phyloP scores from a whole-genome alignment of 2,329 filamentous ascomycete genomes.

The Aspergillus ibericus region DNA sequence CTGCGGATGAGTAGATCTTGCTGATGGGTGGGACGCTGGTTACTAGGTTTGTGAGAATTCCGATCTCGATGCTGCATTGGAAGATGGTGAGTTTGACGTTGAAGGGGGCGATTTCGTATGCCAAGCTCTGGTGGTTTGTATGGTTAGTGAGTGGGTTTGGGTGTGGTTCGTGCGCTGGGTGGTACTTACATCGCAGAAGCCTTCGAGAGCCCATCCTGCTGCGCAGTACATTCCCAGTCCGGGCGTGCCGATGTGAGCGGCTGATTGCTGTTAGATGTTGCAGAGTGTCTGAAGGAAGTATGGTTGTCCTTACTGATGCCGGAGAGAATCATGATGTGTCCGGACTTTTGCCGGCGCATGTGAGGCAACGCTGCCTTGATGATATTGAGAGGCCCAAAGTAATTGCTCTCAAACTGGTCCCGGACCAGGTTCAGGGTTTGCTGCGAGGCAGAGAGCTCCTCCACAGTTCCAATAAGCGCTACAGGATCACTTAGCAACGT shows the following conservation, averaged over 20 bases:
- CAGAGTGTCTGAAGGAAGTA: no score
- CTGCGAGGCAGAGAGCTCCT: conserved; percentile 75
- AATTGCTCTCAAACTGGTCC: conserved; percentile 91
- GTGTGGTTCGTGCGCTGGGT: not conserved
- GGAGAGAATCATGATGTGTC: conserved; percentile 86
- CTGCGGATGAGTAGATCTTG: conserved; percentile 65
- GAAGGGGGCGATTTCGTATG: conserved; percentile 95
- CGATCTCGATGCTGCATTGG: conserved; percentile 91
- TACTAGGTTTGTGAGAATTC: conserved; percentile 81
- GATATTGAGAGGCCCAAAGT: conserved; percentile 94
- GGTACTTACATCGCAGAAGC: conserved; percentile 75
- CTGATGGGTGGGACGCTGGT: conserved; percentile 75
- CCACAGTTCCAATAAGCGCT: conserved; percentile 87
- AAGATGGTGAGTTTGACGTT: conserved; percentile 96
- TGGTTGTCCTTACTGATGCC: conserved; percentile 62
- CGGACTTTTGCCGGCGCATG: conserved; percentile 75
- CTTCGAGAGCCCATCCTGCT: conserved; percentile 91
- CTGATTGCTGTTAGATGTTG: conserved; percentile 35
- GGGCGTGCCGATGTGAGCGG: conserved; percentile 88
- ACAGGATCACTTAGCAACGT: conserved; percentile 10
- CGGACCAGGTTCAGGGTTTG: conserved; percentile 76
- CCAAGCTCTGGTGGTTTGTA: conserved; percentile 60
- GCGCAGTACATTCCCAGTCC: conserved; percentile 89
- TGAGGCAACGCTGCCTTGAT: conserved; percentile 84
- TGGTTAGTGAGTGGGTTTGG: not conserved